phyloP scores from a whole-genome alignment of 148 eudicot genomes.

The Fagopyrum esculentum region DNA sequence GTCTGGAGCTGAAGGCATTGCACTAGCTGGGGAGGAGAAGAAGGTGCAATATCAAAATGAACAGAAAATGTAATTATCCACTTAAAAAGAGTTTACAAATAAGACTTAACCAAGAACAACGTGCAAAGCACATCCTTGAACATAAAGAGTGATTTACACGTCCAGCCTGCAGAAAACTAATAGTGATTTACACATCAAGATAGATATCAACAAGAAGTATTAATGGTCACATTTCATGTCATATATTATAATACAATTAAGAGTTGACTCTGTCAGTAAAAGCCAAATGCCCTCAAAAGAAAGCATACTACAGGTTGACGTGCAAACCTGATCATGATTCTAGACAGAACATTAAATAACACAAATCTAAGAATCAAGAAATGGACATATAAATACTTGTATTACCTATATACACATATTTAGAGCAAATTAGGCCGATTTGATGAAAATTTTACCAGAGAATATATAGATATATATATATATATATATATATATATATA shows the following conservation, averaged over 20 bases:
- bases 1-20: conserved; percentile 9
- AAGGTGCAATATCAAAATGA: conserved; percentile 6
- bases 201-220: not conserved
- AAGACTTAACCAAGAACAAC: not conserved
- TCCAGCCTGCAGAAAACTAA: conserved; percentile 7
- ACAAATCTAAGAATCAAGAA: not conserved
- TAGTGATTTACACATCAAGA: conserved; percentile 3
- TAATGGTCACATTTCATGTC: not conserved
- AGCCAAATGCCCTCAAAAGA: not conserved
- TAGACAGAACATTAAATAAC: not conserved
- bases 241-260: not conserved
- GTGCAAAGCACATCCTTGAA: conserved; percentile 6
- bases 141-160: conserved; percentile 1
- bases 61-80: not conserved
- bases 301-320: not conserved
- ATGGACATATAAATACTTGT: not conserved
- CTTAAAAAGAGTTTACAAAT: not conserved
- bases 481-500: no score
- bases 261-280: conserved; percentile 6
- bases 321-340: conserved; percentile 2
- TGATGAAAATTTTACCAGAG: not conserved
- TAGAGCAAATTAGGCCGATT: not conserved
- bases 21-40: not conserved
- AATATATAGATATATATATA: not conserved
- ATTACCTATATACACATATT: conserved; percentile 6